Evolutionary conservation across 345 rosid genomes (phyloP), one percentile per base, ranked within the genome.

Genomic region (Adansonia digitata): DNA sequence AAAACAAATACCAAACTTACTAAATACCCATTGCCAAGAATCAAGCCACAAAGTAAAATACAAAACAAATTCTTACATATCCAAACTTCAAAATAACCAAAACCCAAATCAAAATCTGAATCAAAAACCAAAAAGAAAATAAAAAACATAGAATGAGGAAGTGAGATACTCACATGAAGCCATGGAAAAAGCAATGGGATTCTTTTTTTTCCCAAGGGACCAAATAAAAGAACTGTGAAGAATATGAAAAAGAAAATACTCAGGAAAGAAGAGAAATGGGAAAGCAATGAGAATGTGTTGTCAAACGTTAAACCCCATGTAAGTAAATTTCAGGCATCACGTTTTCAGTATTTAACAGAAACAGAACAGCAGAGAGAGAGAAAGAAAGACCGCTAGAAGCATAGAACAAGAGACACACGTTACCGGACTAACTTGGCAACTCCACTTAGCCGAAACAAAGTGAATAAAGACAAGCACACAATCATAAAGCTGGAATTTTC

Each of bases 111-210:
- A 27, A n/a, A 70, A n/a, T 69, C 24, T 69, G 1, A 69, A 69
- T 17, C 53, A 2, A 4, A 24, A 43, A 2, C 52, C 13, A 45
- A 67, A 20, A 65, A 46, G n/a, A n/a, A n/a, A n/a, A n/a, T n/a
- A 14, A 31, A 20, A 0, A 13, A 13, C n/a, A 17, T 13, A 20
- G 18, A 37, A 65, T 4, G 1, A 65, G 37, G 13, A 68, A 29
- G 37, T 7, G 39, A 70, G 61, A 51, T n/a, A 70, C 62, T 70
- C 62, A 70, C 74, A 70, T 51, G 74, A 70, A 70, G 74, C 62
- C 74, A 70, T 52, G 61, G 46, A n/a, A 70, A 52, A 57, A n/a
- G 37, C 42, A 70, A 29, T 17, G 42, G n/a, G 7, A 0, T 63
- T 62, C 31, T 13, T 1, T 14, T 15, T 17, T 14, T 17, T n/a